Conservation (phyloP, 2,329 filamentous ascomycete genomes). For the Pseudocercospora fuligena region DNA sequence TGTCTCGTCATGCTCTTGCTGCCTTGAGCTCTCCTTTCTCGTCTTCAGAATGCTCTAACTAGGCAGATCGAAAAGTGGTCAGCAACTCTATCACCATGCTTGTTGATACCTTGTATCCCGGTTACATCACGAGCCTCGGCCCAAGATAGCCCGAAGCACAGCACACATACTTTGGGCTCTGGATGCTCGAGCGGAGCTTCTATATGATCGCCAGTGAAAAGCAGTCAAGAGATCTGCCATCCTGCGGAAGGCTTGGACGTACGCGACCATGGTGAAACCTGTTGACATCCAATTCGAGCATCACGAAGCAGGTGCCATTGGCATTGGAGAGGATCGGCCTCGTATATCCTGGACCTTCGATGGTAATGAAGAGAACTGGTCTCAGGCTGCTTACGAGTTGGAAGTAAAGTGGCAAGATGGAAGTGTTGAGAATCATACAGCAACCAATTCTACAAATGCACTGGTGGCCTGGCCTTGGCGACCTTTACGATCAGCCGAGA, state of each 20-base stretch:
- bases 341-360: conserved; percentile 15
- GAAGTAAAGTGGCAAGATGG: conserved; percentile 6
- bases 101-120: background rate
- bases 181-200: background rate
- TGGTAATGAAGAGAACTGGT: background rate
- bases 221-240: background rate
- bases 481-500: background rate
- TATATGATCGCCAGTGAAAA: background rate
- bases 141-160: background rate
- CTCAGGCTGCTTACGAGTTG: conserved; percentile 8
- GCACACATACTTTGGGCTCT: background rate
- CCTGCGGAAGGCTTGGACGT: background rate
- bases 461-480: conserved; percentile 13
- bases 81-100: background rate
- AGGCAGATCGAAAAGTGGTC: background rate
- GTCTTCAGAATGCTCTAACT: background rate
- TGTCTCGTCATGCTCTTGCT: background rate
- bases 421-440: background rate
- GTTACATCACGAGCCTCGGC: background rate
- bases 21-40: background rate
- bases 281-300: conserved; percentile 8
- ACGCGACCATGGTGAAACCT: background rate
- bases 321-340: conserved; percentile 7
- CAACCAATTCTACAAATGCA: background rate
- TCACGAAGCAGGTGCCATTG: conserved; percentile 6